These are phyloP conservation scores for Orbilia blumenaviensis DNA, from an alignment of 2,329 filamentous ascomycete genomes.

Conservation along the genomic window DNA sequence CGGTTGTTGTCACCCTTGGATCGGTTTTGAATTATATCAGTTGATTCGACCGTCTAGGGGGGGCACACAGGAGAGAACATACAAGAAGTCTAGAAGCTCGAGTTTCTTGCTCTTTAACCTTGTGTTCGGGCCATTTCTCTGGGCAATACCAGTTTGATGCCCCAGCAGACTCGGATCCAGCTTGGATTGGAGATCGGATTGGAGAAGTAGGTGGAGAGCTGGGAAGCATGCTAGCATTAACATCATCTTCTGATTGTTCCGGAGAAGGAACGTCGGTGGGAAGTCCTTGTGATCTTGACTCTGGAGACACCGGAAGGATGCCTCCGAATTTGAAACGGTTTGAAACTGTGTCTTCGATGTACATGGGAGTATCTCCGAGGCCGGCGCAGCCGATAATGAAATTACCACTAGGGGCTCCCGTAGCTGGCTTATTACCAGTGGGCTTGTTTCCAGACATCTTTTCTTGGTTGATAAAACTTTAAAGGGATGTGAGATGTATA, in stretches of 20 bases:
- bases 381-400: not conserved
- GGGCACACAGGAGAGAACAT: not conserved
- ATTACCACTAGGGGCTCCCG: not conserved
- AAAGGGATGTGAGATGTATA: not conserved
- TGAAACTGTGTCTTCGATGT: not conserved
- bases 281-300: not conserved
- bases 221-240: not conserved
- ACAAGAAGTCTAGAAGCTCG: conserved; percentile 35
- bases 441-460: not conserved
- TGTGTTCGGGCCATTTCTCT: conserved; percentile 25
- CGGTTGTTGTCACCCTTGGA: conserved; percentile 23
- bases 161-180: not conserved
- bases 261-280: not conserved
- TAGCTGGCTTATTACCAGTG: not conserved
- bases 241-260: not conserved
- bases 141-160: conserved; percentile 34
- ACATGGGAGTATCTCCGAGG: not conserved
- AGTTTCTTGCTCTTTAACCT: conserved; percentile 25
- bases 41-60: not conserved
- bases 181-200: not conserved
- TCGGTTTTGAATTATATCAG: not conserved
- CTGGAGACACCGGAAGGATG: not conserved
- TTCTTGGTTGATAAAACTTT: no score
- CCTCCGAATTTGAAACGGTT: not conserved
- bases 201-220: not conserved